These are phyloP conservation scores for Botrytis deweyae DNA, from an alignment of 2,329 filamentous ascomycete species.

Conservation along the genomic window DNA sequence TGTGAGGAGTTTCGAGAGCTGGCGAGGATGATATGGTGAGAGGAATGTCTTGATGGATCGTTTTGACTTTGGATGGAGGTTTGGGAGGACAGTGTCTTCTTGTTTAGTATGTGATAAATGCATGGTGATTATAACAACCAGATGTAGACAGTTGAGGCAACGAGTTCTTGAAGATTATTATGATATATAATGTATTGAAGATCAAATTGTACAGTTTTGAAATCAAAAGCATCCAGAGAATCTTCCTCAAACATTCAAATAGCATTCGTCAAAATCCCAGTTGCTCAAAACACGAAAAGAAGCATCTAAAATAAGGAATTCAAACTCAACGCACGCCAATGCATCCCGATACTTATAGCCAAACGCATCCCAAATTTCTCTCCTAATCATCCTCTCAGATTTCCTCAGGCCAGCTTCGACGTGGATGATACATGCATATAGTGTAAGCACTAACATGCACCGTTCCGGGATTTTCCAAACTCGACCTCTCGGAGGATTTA, in stretches of 20 bases:
- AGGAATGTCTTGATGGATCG: slow-evolving; percentile 5
- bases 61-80: neutral
- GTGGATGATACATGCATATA: slow-evolving; percentile 11
- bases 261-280: neutral
- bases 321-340: neutral
- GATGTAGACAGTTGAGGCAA: neutral
- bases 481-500: slow-evolving; percentile 14
- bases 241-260: neutral
- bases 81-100: neutral
- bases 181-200: neutral
- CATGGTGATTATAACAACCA: neutral
- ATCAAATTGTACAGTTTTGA: neutral
- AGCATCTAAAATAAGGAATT: neutral
- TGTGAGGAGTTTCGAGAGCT: neutral
- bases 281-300: neutral
- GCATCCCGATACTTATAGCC: neutral
- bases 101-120: neutral
- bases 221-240: neutral
- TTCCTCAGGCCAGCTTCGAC: neutral
- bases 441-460: slow-evolving; percentile 9
- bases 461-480: neutral
- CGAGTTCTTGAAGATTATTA: neutral
- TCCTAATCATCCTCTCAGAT: neutral
- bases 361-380: neutral
- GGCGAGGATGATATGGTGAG: neutral